A percentile compares a stretch with the other conserved stretches of the same genome.
Evolutionary conservation across 805 yeast species (phyloP).

Genomic region (Candida lessepsii): DNA sequence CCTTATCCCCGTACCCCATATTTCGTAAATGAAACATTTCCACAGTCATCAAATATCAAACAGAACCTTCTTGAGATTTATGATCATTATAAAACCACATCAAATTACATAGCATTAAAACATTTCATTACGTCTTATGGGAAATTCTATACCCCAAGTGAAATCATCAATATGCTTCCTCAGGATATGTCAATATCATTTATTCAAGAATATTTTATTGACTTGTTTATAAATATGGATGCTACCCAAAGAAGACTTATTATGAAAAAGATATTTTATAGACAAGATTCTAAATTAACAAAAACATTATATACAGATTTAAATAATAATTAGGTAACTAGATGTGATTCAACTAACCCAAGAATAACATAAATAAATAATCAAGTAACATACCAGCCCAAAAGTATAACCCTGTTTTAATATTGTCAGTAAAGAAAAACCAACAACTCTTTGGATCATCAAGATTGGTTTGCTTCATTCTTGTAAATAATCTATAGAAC

Average conservation of each 20-base stretch:
- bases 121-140: conserved; percentile 31
- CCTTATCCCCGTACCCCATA: conserved; percentile 22
- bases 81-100: conserved; percentile 18
- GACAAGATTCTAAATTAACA: conserved; percentile 26
- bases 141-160: conserved; percentile 18
- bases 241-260: conserved; percentile 17
- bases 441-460: conserved; percentile 83
- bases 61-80: conserved; percentile 18
- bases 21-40: conserved; percentile 14
- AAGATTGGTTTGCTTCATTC: conserved; percentile 73
- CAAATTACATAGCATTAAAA: conserved; percentile 19
- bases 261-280: conserved; percentile 27
- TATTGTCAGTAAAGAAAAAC: conserved; percentile 73
- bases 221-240: conserved; percentile 21
- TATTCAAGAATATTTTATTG: conserved; percentile 25
- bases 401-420: conserved; percentile 69
- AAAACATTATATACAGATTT: conserved; percentile 23
- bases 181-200: conserved; percentile 28
- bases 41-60: conserved; percentile 1
- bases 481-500: conserved; percentile 61
- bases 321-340: no score
- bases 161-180: conserved; percentile 31
- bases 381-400: conserved; percentile 67
- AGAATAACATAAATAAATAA: conserved; percentile 38
- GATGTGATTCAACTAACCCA: no score